phyloP scores from a whole-genome alignment of 805 yeast genomes.

The Naumovozyma castellii region DNA sequence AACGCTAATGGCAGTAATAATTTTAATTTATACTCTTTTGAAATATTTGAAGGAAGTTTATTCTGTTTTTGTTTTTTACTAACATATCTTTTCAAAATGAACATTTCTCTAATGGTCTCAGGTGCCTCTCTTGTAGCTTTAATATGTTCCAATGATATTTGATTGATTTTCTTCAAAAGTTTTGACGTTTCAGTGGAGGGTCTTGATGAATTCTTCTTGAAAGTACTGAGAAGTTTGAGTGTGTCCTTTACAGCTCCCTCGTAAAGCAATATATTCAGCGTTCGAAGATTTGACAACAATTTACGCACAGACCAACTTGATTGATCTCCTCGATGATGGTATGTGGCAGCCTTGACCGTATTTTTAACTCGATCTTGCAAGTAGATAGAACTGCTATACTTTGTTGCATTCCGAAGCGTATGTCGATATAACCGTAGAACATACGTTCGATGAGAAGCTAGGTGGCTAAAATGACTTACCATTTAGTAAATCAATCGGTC shows the following conservation, averaged over 20 bases:
- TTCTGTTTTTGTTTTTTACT: slow-evolving; percentile 7
- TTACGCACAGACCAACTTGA: slow-evolving; percentile 21
- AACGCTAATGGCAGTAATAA: slow-evolving; percentile 23
- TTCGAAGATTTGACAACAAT: slow-evolving; percentile 9
- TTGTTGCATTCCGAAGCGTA: slow-evolving; percentile 21
- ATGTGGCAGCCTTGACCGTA: slow-evolving; percentile 4
- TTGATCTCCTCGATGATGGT: slow-evolving; percentile 14
- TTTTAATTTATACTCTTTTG: slow-evolving; percentile 10
- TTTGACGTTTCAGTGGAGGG: not conserved
- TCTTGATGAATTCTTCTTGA: not conserved
- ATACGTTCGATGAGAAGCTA: slow-evolving; percentile 22
- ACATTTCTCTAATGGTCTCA: slow-evolving; percentile 7
- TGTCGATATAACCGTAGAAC: slow-evolving; percentile 26
- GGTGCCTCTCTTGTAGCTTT: slow-evolving; percentile 4
- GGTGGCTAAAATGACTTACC: slow-evolving; percentile 26
- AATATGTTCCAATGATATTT: not conserved
- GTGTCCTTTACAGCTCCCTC: not conserved
- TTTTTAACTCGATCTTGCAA: slow-evolving; percentile 9
- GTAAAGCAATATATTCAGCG: slow-evolving; percentile 7
- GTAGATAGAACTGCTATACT: slow-evolving; percentile 10
- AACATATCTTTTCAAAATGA: slow-evolving; percentile 14
- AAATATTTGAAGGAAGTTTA: slow-evolving; percentile 11
- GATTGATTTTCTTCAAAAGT: not conserved
- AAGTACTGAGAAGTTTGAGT: too few relatives aligned
- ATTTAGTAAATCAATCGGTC: too few relatives aligned